Conservation (phyloP, 2,329 filamentous ascomycete species). For the Aspergillus costaricaensis region DNA sequence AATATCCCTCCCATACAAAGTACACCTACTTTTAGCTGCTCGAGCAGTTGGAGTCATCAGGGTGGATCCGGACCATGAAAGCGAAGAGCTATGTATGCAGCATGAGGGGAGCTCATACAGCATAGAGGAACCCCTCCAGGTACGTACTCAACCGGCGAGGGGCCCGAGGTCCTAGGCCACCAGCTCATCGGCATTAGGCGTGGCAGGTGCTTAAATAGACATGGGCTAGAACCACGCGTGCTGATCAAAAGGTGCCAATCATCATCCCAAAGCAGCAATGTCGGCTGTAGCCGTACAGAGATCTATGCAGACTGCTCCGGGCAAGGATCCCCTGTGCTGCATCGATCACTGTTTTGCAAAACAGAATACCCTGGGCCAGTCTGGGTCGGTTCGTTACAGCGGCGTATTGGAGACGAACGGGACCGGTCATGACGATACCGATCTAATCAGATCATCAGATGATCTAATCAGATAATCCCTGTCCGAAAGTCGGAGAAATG, state of each 20-base stretch:
- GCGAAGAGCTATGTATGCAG: not conserved
- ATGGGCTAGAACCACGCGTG: not conserved
- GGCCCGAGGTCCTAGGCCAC: not conserved
- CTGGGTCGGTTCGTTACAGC: not conserved
- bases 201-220: not conserved
- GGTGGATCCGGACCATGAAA: not conserved
- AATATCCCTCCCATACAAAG: not conserved
- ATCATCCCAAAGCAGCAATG: not conserved
- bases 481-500: slow-evolving; percentile 23
- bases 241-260: not conserved
- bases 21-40: not conserved
- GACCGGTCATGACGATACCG: slow-evolving; percentile 7
- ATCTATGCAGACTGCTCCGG: not conserved
- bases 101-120: not conserved
- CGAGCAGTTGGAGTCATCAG: not conserved
- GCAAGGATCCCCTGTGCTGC: not conserved
- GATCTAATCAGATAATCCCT: slow-evolving; percentile 30
- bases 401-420: not conserved
- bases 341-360: not conserved
- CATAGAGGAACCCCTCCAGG: not conserved
- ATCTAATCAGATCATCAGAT: slow-evolving; percentile 34
- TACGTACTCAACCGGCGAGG: not conserved
- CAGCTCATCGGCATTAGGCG: not conserved
- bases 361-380: not conserved
- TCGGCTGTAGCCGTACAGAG: not conserved